A percentile compares a stretch with the other conserved stretches of the same genome.
Conservation (phyloP, 225 moss, liverwort and hornwort species). For the Neckera pumila region DNA sequence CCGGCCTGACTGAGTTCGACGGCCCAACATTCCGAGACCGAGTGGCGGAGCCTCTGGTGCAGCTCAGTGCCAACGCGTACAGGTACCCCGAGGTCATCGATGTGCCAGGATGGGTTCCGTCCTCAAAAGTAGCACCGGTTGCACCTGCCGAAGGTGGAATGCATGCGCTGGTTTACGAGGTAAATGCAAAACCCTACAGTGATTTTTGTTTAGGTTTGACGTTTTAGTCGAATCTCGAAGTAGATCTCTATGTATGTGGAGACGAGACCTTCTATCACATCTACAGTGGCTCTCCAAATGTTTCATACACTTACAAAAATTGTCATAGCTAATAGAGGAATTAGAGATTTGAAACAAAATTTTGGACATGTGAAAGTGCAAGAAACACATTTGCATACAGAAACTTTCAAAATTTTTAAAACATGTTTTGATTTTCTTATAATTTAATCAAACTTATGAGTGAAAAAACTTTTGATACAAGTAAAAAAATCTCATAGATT, state of each 20-base stretch:
- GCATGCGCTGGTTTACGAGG: slow-evolving; percentile 63
- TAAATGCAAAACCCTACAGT: neutral
- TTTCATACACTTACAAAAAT: neutral
- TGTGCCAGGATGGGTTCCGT: slow-evolving; percentile 44
- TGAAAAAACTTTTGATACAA: neutral
- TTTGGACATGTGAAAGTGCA: neutral
- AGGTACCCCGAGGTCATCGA: slow-evolving; percentile 37
- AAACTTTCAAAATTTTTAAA: too few relatives aligned
- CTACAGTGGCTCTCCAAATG: neutral
- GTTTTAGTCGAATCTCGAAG: neutral
- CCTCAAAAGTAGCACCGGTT: slow-evolving; percentile 36
- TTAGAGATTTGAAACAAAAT: neutral
- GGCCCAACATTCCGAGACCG: slow-evolving; percentile 37
- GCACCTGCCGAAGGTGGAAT: slow-evolving; percentile 54
- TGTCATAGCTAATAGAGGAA: neutral
- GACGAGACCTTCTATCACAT: neutral
- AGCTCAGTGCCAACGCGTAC: slow-evolving; percentile 65
- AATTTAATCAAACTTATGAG: neutral
- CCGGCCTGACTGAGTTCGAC: slow-evolving; percentile 23
- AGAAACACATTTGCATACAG: neutral
- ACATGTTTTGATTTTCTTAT: neutral
- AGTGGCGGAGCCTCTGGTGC: slow-evolving; percentile 44
- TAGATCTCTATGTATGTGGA: neutral
- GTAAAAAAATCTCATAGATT: neutral
- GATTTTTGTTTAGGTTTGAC: neutral